Evolutionary conservation across 2,329 filamentous ascomycete genomes (phyloP).

Genomic region (Aspergillus intermedius): DNA sequence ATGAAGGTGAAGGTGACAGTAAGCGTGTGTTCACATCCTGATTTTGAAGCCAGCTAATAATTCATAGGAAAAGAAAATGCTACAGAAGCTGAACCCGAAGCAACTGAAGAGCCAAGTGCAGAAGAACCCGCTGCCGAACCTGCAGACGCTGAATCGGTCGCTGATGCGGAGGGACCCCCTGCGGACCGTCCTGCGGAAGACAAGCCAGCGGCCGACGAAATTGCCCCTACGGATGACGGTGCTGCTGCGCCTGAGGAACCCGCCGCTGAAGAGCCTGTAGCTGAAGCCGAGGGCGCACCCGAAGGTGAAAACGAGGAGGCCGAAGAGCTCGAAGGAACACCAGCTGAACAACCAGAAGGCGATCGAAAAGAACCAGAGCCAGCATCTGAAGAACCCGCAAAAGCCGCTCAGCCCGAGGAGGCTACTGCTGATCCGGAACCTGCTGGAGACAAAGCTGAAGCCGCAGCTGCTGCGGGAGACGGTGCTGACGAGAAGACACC

Average conservation of each 20-base stretch:
- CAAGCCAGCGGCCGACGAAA: constrained; percentile 1
- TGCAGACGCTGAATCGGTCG: constrained; percentile 6
- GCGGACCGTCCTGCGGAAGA: constrained; percentile 4
- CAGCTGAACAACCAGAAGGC: not conserved
- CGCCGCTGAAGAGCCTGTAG: constrained; percentile 9
- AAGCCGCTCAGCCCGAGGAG: constrained; percentile 5
- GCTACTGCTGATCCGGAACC: constrained; percentile 7
- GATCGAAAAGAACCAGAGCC: not conserved
- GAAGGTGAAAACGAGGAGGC: not conserved
- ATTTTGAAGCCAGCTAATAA: constrained; percentile 8
- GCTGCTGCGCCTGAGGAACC: constrained; percentile 6
- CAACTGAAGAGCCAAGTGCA: constrained; percentile 5
- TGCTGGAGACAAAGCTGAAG: constrained; percentile 6
- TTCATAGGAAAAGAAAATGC: constrained; percentile 2
- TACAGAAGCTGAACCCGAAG: not conserved
- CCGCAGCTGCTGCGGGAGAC: not conserved
- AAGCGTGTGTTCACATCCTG: constrained; percentile 3
- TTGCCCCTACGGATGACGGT: not conserved
- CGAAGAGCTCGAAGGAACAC: not conserved
- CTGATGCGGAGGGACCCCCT: not conserved
- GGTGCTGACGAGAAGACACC: not conserved
- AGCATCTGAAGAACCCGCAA: constrained; percentile 3
- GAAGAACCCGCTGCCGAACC: constrained; percentile 10
- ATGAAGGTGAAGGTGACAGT: constrained; percentile 19
- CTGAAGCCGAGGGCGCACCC: not conserved